Conservation (phyloP, 73 alveolate genomes). For the Paramecium sonneborni region DNA sequence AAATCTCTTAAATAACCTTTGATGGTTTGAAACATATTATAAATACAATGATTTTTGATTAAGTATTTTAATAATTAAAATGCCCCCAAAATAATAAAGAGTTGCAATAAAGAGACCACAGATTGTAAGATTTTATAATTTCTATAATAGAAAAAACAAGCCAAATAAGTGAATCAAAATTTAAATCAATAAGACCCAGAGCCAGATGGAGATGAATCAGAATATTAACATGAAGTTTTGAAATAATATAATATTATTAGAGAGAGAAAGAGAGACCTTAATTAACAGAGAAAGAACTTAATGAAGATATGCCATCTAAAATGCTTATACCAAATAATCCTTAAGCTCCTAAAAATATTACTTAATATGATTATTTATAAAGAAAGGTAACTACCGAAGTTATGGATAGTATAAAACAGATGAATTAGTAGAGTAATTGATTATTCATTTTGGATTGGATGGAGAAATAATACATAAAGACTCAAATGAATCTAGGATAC, state of each 20-base stretch:
- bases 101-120: not conserved
- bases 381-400: slow-evolving; percentile 58
- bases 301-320: slow-evolving; percentile 82
- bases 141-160: not conserved
- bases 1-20: not conserved
- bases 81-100: not conserved
- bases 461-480: slow-evolving; percentile 83
- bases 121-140: not conserved
- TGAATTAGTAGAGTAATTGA: slow-evolving; percentile 86
- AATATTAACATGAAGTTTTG: slow-evolving; percentile 6
- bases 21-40: not conserved
- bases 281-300: slow-evolving; percentile 70
- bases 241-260: not conserved
- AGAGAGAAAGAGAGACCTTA: slow-evolving; percentile 37
- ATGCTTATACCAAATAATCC: slow-evolving; percentile 84
- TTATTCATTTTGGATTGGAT: slow-evolving; percentile 84
- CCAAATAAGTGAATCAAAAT: slow-evolving; percentile 12
- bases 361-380: slow-evolving; percentile 76
- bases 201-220: slow-evolving; percentile 38
- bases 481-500: slow-evolving; percentile 82
- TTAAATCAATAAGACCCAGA: not conserved
- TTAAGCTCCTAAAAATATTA: slow-evolving; percentile 85
- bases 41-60: not conserved
- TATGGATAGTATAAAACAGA: slow-evolving; percentile 76
- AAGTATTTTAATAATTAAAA: not conserved